These are phyloP conservation scores for Phyllosticta citriasiana DNA, from an alignment of 2,329 filamentous ascomycete species.

Conservation along the genomic window DNA sequence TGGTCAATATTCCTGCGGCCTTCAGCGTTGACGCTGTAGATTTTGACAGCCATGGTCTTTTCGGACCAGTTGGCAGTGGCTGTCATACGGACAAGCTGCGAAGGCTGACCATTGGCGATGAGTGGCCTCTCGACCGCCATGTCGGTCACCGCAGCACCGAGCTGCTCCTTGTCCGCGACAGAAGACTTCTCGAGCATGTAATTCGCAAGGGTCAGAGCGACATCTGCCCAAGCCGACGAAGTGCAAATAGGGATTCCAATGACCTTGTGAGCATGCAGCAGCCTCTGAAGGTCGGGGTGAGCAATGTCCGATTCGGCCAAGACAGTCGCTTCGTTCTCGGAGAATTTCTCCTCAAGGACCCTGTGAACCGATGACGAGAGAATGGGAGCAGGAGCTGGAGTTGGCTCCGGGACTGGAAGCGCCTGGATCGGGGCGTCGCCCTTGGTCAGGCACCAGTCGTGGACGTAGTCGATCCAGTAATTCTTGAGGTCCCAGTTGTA, in stretches of 20 bases:
- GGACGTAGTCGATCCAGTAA: conserved; percentile 28
- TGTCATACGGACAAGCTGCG: neutral
- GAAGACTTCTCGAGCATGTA: conserved; percentile 16
- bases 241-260: conserved; percentile 35
- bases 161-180: conserved; percentile 7
- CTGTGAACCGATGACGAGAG: conserved; percentile 25
- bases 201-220: conserved; percentile 22
- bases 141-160: conserved; percentile 27
- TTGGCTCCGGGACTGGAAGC: neutral
- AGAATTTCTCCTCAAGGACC: conserved; percentile 26
- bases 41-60: conserved; percentile 20
- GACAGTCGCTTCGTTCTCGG: conserved; percentile 17
- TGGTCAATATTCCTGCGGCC: conserved; percentile 30
- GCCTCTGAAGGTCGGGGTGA: conserved; percentile 28
- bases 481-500: conserved; percentile 26
- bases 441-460: conserved; percentile 22
- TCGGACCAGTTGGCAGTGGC: neutral
- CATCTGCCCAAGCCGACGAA: conserved; percentile 27
- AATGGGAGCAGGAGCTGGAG: conserved; percentile 16
- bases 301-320: conserved; percentile 32
- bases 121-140: conserved; percentile 23
- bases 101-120: neutral
- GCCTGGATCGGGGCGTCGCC: conserved; percentile 13
- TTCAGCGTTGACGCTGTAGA: conserved; percentile 28
- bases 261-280: conserved; percentile 35